A percentile compares a stretch with the other conserved stretches of the same genome.
Conservation (phyloP, 2,329 filamentous ascomycete species). For the Penicillium digitatum region DNA sequence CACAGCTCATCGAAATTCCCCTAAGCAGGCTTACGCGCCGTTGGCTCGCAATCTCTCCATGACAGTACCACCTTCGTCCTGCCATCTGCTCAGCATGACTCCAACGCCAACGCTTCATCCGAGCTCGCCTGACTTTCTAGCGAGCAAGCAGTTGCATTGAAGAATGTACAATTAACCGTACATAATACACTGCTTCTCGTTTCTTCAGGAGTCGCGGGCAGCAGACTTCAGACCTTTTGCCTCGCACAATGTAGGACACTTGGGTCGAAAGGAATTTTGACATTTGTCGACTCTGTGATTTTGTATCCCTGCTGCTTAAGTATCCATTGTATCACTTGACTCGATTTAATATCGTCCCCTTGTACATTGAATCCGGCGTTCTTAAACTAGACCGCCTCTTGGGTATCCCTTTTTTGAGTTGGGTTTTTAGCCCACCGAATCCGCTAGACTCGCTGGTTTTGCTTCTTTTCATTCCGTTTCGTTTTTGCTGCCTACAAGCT, state of each 20-base stretch:
- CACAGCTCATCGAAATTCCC: constrained; percentile 8
- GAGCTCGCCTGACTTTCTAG: constrained; percentile 15
- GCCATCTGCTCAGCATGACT: constrained; percentile 26
- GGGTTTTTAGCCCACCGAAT: background rate
- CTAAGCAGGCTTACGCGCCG: constrained; percentile 12
- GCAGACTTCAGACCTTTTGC: background rate
- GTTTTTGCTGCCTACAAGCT: background rate
- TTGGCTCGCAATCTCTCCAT: constrained; percentile 20
- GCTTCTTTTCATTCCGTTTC: background rate
- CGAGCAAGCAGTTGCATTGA: constrained; percentile 12
- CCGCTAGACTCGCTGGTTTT: background rate
- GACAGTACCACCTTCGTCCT: constrained; percentile 22
- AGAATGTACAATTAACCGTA: background rate
- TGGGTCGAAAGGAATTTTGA: background rate
- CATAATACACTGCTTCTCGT: background rate
- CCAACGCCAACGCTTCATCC: constrained; percentile 16
- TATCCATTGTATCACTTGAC: background rate
- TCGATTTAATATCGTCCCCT: background rate
- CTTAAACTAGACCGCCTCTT: background rate
- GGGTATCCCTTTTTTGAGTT: background rate
- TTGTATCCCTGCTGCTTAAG: background rate
- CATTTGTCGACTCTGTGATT: background rate
- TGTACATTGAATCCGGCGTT: background rate
- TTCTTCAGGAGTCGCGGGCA: background rate
- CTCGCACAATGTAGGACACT: background rate